These are phyloP conservation scores for Talaromyces stipitatus DNA, from an alignment of 495 filamentous ascomycete genomes.

Conservation along the genomic window DNA sequence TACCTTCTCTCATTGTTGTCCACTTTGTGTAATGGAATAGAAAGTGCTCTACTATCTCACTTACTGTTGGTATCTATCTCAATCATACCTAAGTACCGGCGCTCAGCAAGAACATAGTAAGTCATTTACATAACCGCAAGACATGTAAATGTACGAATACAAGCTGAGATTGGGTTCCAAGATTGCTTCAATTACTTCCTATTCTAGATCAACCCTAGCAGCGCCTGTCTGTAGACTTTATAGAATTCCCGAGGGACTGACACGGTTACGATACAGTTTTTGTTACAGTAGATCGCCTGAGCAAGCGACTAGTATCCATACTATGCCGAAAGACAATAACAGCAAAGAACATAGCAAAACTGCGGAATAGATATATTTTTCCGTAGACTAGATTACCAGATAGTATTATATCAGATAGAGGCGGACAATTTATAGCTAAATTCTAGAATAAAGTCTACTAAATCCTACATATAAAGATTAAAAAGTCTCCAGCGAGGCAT, in stretches of 20 bases:
- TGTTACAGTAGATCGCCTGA: slow-evolving; percentile 1
- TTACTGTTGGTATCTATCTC: no score
- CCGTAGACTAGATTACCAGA: not conserved
- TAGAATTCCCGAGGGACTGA: slow-evolving; percentile 9
- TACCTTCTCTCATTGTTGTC: no score
- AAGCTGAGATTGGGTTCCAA: not conserved
- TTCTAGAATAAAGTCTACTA: slow-evolving; percentile 11
- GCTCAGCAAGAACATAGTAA: no score
- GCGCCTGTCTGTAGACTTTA: slow-evolving; percentile 8
- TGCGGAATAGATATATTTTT: not conserved
- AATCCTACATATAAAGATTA: not conserved
- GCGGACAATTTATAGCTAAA: slow-evolving; percentile 7
- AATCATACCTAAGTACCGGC: no score
- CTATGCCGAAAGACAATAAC: slow-evolving; percentile 9
- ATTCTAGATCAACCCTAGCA: not conserved
- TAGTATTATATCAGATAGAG: slow-evolving; percentile 11
- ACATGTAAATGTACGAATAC: no score
- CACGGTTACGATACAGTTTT: slow-evolving; percentile 9
- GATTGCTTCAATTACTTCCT: not conserved
- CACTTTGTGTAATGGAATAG: no score
- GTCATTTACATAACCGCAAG: no score
- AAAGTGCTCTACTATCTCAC: no score
- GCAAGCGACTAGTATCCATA: slow-evolving; percentile 2
- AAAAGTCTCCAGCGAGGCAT: slow-evolving; percentile 10
- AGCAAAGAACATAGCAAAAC: not conserved